Percentiles rank a stretch among this genome's conserved stretches.
Conservation (phyloP, 495 filamentous ascomycete species). For the Daldinia childiae region DNA sequence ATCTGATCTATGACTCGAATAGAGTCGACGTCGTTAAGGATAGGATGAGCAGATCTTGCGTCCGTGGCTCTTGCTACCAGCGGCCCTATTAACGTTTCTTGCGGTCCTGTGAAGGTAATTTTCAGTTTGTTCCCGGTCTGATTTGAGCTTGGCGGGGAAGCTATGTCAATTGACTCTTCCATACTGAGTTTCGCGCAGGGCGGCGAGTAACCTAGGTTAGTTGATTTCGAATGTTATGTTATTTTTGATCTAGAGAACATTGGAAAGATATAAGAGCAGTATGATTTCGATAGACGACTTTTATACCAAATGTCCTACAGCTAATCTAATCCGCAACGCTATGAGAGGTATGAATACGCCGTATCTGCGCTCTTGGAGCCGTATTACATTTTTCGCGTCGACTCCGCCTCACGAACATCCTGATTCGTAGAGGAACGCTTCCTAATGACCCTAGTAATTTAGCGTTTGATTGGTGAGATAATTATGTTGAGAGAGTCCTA, state of each 20-base stretch:
- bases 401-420: not conserved
- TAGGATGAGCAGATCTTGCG: constrained; percentile 19
- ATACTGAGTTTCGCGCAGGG: not conserved
- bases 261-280: not conserved
- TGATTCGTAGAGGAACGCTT: not conserved
- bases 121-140: constrained; percentile 17
- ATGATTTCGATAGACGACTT: not conserved
- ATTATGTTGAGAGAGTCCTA: not conserved
- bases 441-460: not conserved
- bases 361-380: constrained; percentile 17
- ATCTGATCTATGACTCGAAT: constrained; percentile 28
- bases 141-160: not conserved
- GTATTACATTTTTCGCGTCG: not conserved
- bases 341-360: constrained; percentile 17
- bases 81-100: constrained; percentile 32
- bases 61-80: constrained; percentile 31
- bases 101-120: constrained; percentile 24
- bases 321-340: not conserved
- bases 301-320: not conserved
- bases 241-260: no score
- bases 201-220: no score
- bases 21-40: constrained; percentile 37
- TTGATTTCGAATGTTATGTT: not conserved
- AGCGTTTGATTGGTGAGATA: not conserved
- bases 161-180: not conserved